Evolutionary conservation across 202 grass and related monocot genomes (phyloP).

Genomic region (Sporobolus alterniflorus): DNA sequence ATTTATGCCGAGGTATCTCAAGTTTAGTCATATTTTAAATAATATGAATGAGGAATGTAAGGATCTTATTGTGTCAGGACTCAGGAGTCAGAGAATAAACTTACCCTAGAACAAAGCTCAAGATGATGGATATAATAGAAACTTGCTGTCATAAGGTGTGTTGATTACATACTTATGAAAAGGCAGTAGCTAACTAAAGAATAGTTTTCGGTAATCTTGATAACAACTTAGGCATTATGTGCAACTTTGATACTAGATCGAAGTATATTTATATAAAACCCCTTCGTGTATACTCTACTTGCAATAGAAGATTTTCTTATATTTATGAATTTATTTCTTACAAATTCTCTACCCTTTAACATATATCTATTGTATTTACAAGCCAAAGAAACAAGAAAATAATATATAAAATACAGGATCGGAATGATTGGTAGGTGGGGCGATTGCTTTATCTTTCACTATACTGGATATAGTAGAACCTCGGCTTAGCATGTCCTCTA

Average conservation of each 20-base stretch:
- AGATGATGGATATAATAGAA: neutral
- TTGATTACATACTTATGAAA: neutral
- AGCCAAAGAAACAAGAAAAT: constrained; percentile 2
- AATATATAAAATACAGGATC: neutral
- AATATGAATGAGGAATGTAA: neutral
- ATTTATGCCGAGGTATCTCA: neutral
- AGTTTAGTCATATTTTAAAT: neutral
- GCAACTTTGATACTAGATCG: neutral
- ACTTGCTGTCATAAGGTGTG: neutral
- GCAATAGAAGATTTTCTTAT: neutral
- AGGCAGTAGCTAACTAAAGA: neutral
- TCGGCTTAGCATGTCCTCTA: constrained; percentile 9
- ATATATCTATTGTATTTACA: constrained; percentile 34
- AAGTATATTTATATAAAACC: neutral
- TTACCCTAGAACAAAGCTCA: neutral
- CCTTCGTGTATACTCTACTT: neutral
- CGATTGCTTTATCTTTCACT: neutral
- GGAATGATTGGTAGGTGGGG: neutral
- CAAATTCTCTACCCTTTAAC: constrained; percentile 8
- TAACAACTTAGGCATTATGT: neutral
- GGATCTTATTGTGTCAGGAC: neutral
- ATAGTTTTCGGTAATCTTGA: no score
- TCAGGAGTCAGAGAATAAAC: neutral
- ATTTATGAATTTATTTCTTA: neutral
- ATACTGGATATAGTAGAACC: constrained; percentile 36